These are phyloP conservation scores for Plasmopara viticola DNA, from an alignment of 352 stramenopile genomes.

Conservation along the genomic window DNA sequence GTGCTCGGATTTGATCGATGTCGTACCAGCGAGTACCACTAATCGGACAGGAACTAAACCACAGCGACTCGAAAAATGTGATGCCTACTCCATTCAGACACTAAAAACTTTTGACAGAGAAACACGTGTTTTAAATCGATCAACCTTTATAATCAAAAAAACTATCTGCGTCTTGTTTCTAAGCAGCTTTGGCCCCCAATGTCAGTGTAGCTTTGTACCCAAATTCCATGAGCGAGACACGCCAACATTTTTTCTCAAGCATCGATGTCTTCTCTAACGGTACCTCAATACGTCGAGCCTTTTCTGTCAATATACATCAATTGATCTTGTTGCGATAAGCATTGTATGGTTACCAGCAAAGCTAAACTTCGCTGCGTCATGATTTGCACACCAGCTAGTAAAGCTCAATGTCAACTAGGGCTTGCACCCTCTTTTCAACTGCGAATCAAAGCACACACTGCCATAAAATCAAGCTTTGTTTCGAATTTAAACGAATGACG, in stretches of 20 bases:
- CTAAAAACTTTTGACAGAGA: too few relatives aligned
- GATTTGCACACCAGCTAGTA: constrained; percentile 65
- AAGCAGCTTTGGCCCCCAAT: constrained; percentile 74
- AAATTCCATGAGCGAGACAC: constrained; percentile 81
- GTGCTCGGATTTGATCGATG: too few relatives aligned
- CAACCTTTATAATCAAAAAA: too few relatives aligned
- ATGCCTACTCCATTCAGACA: too few relatives aligned
- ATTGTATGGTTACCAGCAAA: constrained; percentile 70
- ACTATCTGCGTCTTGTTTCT: constrained; percentile 65
- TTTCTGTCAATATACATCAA: constrained; percentile 78
- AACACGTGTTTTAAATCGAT: too few relatives aligned
- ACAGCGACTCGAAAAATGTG: too few relatives aligned
- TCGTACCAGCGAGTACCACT: too few relatives aligned
- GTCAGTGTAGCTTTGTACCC: constrained; percentile 90
- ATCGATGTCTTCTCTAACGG: constrained; percentile 62
- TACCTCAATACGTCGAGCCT: constrained; percentile 31
- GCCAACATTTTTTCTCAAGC: constrained; percentile 77
- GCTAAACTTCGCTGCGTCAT: constrained; percentile 37
- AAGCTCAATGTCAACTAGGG: constrained; percentile 79
- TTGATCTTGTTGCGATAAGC: constrained; percentile 42
- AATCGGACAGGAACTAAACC: too few relatives aligned
- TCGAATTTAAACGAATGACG: constrained; percentile 9
- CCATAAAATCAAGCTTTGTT: constrained; percentile 24
- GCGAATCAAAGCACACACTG: constrained; percentile 37
- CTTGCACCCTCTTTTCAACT: constrained; percentile 36